Percentiles rank a stretch among this genome's conserved stretches.
phyloP scores from a whole-genome alignment of 2,329 filamentous ascomycete species.

The Venturia aucupariae region DNA sequence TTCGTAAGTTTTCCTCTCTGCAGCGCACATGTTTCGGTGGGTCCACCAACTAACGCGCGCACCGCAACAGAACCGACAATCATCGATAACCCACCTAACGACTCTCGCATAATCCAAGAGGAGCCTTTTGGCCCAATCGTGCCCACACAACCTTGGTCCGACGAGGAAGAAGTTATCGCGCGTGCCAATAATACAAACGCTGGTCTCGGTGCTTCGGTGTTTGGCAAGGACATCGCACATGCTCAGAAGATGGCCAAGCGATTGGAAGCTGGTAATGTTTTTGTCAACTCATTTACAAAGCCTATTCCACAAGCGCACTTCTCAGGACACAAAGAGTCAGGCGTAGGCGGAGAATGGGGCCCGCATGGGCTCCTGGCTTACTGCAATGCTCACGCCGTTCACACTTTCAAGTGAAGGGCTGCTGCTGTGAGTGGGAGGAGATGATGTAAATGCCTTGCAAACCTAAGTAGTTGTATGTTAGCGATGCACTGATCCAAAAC shows the following conservation, averaged over 20 bases:
- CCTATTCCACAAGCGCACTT: conserved; percentile 45
- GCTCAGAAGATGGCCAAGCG: conserved; percentile 39
- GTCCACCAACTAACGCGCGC: neutral
- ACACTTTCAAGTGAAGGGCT: conserved; percentile 33
- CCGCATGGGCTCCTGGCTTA: conserved; percentile 36
- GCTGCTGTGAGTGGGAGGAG: neutral
- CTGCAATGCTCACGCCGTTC: conserved; percentile 39
- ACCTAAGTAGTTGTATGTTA: neutral
- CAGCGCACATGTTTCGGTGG: too few relatives aligned
- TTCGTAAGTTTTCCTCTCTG: conserved; percentile 15
- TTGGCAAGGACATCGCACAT: conserved; percentile 39
- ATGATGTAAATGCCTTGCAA: neutral
- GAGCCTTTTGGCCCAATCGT: conserved; percentile 46
- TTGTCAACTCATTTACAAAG: conserved; percentile 44
- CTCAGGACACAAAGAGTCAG: conserved; percentile 69
- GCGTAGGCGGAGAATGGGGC: conserved; percentile 63
- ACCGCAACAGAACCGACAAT: conserved; percentile 28
- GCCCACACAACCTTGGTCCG: conserved; percentile 36
- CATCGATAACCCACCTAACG: conserved; percentile 37
- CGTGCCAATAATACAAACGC: conserved; percentile 41
- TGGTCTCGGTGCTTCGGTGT: conserved; percentile 47
- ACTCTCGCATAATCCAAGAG: conserved; percentile 33
- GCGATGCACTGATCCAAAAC: neutral
- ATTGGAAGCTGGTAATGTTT: conserved; percentile 47
- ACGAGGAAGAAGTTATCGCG: conserved; percentile 38